Base-by-base conservation (phyloP, 1,284 basidiomycete species). In the Tilletia setariae region DNA sequence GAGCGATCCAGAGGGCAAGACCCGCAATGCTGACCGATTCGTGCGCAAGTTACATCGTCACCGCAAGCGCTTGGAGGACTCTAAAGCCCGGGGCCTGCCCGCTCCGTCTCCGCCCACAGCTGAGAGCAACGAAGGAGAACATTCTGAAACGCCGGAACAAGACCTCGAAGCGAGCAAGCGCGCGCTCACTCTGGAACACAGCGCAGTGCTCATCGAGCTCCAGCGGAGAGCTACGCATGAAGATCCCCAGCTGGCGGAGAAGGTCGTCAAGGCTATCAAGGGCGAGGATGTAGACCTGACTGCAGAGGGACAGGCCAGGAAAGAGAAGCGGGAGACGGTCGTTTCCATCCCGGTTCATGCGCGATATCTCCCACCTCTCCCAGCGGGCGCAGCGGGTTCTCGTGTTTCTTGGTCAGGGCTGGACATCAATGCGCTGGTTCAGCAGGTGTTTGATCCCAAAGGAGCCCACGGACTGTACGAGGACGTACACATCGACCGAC, bases 301-400 rank as follows among this genome's bases (percentile, higher is more conserved):
- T 40, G 56, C 28, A 16, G 56, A 61, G 15, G 28, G 25, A 2
- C 7, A 2, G 53, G 53, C 15, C 56, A 25, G 7, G 56, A 40
- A 19, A 25, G 6, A 15, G 21, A 21, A 28, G 51, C n/a, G 25
- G 21, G 28, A 61, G 25, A 61, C 56, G 25, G 56, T 61, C 9
- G 8, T 61, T 30, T 61, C 56, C 25, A 61, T 61, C 56, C 56
- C 56, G 8, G 56, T 61, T 2, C 56, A 61, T 32, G 56, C 56
- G 32, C 25, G 56, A 19, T 61, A 61, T 30, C 30, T 61, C 28
- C 56, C 56, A 16, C 56, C 56, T 15, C 30, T 61, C 44, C 25
- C 42, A 13, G 44, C 35, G 4, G 35, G 40, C 8, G 13, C 13
- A 32, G 44, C 28, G 21, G 35, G 51, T 46, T 6, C n/a, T 46